Evolutionary conservation across 805 yeast genomes (phyloP).

Genomic region (Vanderwaltozyma yarrowii): DNA sequence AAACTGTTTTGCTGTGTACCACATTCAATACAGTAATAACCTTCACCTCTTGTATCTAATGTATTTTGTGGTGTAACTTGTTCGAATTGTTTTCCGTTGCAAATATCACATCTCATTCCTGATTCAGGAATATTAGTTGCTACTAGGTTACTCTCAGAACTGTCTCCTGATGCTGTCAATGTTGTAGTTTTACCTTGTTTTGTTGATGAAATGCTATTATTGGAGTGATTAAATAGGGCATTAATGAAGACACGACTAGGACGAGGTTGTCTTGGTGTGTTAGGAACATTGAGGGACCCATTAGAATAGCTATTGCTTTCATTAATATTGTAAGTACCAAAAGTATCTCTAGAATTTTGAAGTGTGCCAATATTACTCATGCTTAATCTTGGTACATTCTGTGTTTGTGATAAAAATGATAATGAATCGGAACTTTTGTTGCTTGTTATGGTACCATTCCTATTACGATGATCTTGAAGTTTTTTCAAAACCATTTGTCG

Average conservation of each 20-base stretch:
- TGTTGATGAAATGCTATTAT: slow-evolving; percentile 3
- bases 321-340: too few species aligned
- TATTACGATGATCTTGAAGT: slow-evolving; percentile 7
- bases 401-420: background rate
- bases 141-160: background rate
- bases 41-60: slow-evolving; percentile 6
- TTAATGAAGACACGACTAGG: slow-evolving; percentile 10
- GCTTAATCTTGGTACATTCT: background rate
- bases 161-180: background rate
- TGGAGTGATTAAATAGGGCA: slow-evolving; percentile 9
- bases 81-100: slow-evolving; percentile 19
- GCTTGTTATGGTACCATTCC: background rate
- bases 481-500: slow-evolving; percentile 29
- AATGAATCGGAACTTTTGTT: background rate
- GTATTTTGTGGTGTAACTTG: slow-evolving; percentile 13
- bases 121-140: background rate
- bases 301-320: too few species aligned
- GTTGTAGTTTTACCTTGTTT: background rate
- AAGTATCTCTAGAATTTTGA: too few species aligned
- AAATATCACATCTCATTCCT: slow-evolving; percentile 15
- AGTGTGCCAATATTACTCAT: too few species aligned
- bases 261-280: slow-evolving; percentile 1
- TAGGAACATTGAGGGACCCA: too few species aligned
- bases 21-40: slow-evolving; percentile 21
- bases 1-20: slow-evolving; percentile 16